Evolutionary conservation across 148 eudicot species (phyloP).

Genomic region (Rhododendron mucronatum): DNA sequence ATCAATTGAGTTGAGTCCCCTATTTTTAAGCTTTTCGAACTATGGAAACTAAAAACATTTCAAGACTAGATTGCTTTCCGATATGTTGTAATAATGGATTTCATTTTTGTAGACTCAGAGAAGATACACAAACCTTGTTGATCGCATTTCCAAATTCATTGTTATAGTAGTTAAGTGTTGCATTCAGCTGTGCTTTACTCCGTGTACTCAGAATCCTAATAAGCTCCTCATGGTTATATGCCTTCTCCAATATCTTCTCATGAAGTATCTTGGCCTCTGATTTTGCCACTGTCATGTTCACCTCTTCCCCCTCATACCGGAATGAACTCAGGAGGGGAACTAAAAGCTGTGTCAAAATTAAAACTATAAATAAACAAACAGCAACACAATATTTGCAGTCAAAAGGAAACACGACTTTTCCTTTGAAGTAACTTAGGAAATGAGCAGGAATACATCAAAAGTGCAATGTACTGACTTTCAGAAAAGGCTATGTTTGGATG

Average conservation of each 20-base stretch:
- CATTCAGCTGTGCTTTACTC: slow-evolving; percentile 87
- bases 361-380: background rate
- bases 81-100: background rate
- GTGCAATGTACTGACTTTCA: background rate
- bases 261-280: slow-evolving; percentile 79
- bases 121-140: slow-evolving; percentile 48
- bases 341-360: slow-evolving; percentile 46
- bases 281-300: slow-evolving; percentile 66
- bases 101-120: background rate
- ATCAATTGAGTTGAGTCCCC: background rate
- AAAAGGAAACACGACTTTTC: background rate
- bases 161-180: slow-evolving; percentile 80
- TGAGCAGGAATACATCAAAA: background rate
- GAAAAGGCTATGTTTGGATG: background rate
- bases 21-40: background rate
- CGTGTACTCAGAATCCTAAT: slow-evolving; percentile 73
- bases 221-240: slow-evolving; percentile 69
- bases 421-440: background rate
- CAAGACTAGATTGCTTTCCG: background rate
- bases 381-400: background rate
- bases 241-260: slow-evolving; percentile 71
- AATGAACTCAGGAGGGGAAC: slow-evolving; percentile 73
- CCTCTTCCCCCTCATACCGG: slow-evolving; percentile 85
- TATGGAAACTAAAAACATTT: background rate
- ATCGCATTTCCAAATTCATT: slow-evolving; percentile 66